Base-by-base conservation (phyloP, 768 basidiomycete species). In the Lactarius indigo region DNA sequence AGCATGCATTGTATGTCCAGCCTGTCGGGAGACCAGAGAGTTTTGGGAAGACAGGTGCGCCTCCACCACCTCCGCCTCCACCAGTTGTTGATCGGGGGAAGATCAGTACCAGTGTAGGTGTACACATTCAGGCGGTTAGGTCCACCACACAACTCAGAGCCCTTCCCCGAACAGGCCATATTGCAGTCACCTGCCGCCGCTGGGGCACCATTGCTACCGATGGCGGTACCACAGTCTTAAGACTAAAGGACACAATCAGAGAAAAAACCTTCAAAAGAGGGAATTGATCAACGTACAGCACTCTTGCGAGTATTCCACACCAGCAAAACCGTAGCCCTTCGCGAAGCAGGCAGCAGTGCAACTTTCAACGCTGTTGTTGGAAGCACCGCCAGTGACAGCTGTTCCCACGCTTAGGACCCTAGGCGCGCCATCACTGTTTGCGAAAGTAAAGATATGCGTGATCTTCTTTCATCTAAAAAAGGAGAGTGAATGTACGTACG, bases 71-170 rank as follows among this genome's bases (percentile, higher is more conserved):
- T 2, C 77, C 78, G 1, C 78, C 79, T 15, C 78, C 79, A 20
- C 73, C 75, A n/a, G 18, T 73, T 44, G 3, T 65, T 50, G n/a
- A 59, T 52, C 1, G 71, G 57, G 1, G 74, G 71, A 68, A 85
- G 82, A 28, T 86, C 78, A 0, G 81, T 83, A 0, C 87, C 88
- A 47, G 88, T 90, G 69, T 84, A 90, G 73, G 90, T 88, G 75
- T 89, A 91, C 3, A 87, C 75, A 61, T 84, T 88, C 26, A 91
- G 78, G 54, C 84, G 78, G 72, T 87, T 81, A 0, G 90, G 87
- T 39, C 90, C 91, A 26, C 91, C 91, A 69, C 91, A 92, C 66
- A 85, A 85, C 71, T 91, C 85, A 0, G 85, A 79, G 47, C 75
- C 76, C 65, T 88, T 86, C 15, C 89, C 90, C 3, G 75, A 75